A percentile compares a stretch with the other conserved stretches of the same genome.
Evolutionary conservation across 2,329 filamentous ascomycete species (phyloP).

Genomic region (Pseudogymnoascus sp.): DNA sequence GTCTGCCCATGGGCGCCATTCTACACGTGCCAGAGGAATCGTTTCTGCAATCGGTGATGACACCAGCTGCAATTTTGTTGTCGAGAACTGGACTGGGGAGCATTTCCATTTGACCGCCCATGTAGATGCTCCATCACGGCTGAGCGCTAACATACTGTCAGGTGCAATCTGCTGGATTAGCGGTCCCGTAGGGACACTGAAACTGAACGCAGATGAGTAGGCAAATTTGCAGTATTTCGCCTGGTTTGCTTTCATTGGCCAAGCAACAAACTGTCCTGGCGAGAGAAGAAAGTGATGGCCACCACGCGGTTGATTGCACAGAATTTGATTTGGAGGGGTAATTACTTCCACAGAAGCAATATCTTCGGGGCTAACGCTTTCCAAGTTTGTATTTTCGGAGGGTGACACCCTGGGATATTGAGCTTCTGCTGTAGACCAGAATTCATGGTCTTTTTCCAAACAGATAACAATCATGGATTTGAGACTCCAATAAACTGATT

Average conservation of each 20-base stretch:
- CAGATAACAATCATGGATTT: slow-evolving; percentile 40
- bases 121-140: slow-evolving; percentile 31
- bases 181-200: slow-evolving; percentile 32
- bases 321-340: slow-evolving; percentile 35
- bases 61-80: not conserved
- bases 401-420: slow-evolving; percentile 25
- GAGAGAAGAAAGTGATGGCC: slow-evolving; percentile 25
- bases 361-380: not conserved
- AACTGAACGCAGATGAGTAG: slow-evolving; percentile 29
- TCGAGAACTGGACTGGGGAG: slow-evolving; percentile 5
- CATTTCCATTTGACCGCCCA: slow-evolving; percentile 33
- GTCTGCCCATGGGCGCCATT: slow-evolving; percentile 12
- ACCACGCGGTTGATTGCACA: slow-evolving; percentile 29
- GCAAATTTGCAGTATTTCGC: slow-evolving; percentile 29
- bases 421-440: slow-evolving; percentile 37
- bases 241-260: slow-evolving; percentile 19
- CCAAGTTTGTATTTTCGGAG: not conserved
- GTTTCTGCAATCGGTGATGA: not conserved
- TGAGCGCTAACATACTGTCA: slow-evolving; percentile 32
- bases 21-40: not conserved
- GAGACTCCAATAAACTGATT: slow-evolving; percentile 47
- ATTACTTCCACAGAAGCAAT: slow-evolving; percentile 12
- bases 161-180: slow-evolving; percentile 34
- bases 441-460: slow-evolving; percentile 30
- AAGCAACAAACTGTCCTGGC: slow-evolving; percentile 21